Evolutionary conservation across 257 asterid species (phyloP).

Genomic region (Apocynum venetum): DNA sequence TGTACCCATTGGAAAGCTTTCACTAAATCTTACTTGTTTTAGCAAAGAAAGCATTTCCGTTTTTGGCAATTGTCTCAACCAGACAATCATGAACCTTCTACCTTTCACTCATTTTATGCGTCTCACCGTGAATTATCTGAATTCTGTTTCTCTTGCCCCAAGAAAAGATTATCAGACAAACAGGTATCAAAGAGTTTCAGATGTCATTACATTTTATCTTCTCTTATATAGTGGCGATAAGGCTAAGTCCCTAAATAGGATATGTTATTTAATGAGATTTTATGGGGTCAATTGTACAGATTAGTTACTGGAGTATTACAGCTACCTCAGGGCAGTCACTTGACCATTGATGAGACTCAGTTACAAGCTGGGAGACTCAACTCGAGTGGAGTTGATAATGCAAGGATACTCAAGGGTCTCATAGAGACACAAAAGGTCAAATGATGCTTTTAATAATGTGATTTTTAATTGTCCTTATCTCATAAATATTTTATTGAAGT

Average conservation of each 20-base stretch:
- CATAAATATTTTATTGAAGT: not conserved
- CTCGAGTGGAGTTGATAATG: conserved; percentile 66
- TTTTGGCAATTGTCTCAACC: conserved; percentile 52
- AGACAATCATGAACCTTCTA: conserved; percentile 48
- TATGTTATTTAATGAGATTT: not conserved
- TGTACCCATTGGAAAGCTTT: conserved; percentile 78
- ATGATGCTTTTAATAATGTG: not conserved
- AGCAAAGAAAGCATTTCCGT: conserved; percentile 60
- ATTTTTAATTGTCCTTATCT: not conserved
- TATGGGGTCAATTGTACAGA: conserved; percentile 34
- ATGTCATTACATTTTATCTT: not conserved
- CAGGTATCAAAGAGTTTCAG: conserved; percentile 40
- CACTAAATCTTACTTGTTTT: conserved; percentile 72
- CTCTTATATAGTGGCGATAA: not conserved
- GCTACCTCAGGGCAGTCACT: conserved; percentile 81
- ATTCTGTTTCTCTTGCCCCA: conserved; percentile 65
- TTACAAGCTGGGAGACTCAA: conserved; percentile 63
- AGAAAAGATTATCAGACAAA: conserved; percentile 78
- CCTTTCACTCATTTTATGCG: conserved; percentile 69
- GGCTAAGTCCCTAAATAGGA: not conserved
- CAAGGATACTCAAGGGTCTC: conserved; percentile 48
- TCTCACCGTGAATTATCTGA: conserved; percentile 69
- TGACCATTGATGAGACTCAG: conserved; percentile 73
- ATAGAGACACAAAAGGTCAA: conserved; percentile 64
- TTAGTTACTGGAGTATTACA: conserved; percentile 66